Base-by-base conservation (phyloP, 768 basidiomycete genomes). In the Boletus rubroflammeus region DNA sequence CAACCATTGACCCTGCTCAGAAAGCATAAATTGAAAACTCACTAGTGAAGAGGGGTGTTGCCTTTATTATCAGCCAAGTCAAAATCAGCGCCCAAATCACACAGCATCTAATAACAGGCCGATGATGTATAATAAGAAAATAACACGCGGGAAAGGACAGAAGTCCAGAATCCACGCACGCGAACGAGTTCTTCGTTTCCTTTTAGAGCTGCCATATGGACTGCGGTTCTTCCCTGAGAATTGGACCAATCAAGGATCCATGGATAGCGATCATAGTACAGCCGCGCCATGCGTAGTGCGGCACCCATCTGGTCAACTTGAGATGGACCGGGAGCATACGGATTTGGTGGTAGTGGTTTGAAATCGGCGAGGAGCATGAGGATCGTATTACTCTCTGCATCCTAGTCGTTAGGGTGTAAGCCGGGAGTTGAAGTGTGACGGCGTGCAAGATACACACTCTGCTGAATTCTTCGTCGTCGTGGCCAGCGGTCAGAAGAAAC, bases 41-140 rank as follows among this genome's bases (percentile, higher is more conserved):
- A 95, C 93, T 94, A 94, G 71, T 98, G 95, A 51, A 98, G 73
- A 31, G 95, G 85, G 1, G 93, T 91, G 63, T 97, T 96, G 43
- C 95, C 95, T 73, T 88, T 84, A 57, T 93, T 84, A 74, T 98
- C 95, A 11, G 93, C 78, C 47, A 98, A 72, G 72, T 97, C 89
- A 60, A 88, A 79, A 72, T 97, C 95, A 26, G 94, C 95, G 6
- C 86, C 91, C 19, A 93, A 73, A 73, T 96, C 93, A 69, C 89
- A 93, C 40, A 96, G 76, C 85, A 94, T 92, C 93, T 93, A 62
- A 52, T 41, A 56, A 52, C 55, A 50, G 56, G 39, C 31, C 35
- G 10, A 46, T 29, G 32, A 51, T 13, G 43, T 7, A 53, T 19
- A 57, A 55, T 57, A 59, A 64, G 58, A 50, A 64, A 53, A 59